These are phyloP conservation scores for Brassica carinata DNA, from an alignment of 345 rosid genomes.

Conservation along the genomic window DNA sequence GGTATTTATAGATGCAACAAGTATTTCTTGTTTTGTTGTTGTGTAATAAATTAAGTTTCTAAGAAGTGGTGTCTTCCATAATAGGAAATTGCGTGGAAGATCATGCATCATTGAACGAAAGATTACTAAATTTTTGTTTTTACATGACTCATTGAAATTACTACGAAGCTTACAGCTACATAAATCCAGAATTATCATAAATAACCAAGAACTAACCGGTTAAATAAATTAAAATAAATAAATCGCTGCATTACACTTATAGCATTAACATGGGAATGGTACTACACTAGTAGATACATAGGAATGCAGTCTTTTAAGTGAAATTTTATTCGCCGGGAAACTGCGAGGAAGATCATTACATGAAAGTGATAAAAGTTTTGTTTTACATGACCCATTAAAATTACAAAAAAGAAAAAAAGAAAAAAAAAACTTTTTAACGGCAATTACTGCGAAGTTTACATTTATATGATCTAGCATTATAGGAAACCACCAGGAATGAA, in stretches of 20 bases:
- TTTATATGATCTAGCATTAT: no score
- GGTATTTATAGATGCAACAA: neutral
- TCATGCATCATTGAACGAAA: neutral
- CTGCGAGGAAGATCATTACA: neutral
- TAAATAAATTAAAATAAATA: neutral
- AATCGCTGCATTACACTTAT: neutral
- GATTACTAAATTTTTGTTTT: neutral
- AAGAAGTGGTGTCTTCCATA: neutral
- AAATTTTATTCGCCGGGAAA: neutral
- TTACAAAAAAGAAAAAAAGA: no score
- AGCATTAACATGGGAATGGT: neutral
- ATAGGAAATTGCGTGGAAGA: slow-evolving; percentile 27
- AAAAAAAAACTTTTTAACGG: no score
- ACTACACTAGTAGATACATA: neutral
- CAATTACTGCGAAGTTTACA: no score
- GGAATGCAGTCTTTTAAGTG: neutral
- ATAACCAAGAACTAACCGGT: neutral
- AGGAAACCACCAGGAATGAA: no score
- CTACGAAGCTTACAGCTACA: neutral
- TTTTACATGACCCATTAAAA: neutral
- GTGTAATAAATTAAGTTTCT: neutral
- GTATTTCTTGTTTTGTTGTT: neutral
- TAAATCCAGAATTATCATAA: neutral
- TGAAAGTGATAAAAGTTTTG: no score
- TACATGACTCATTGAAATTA: neutral